Base-by-base conservation (phyloP, 768 basidiomycete genomes). In the Tricholoma sp. region DNA sequence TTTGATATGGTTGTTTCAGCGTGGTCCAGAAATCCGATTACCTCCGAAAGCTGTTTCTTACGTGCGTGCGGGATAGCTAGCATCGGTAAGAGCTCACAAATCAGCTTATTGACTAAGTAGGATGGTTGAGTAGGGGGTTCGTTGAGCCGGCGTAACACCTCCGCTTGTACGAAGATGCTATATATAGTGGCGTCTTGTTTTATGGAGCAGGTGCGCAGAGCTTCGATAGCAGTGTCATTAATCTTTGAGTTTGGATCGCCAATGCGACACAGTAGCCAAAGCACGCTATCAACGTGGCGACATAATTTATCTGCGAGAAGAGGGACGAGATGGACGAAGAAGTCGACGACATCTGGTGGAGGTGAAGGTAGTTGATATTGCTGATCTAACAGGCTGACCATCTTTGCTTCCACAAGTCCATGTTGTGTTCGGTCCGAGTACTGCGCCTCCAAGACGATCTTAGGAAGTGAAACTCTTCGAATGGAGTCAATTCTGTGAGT, bases 351-450 rank as follows among this genome's bases (percentile, higher is more conserved):
- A 34, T 63, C 62, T 3, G 32, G 15, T 17, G 62, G 61, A 6
- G 62, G 62, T 18, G 58, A 59, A 24, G 55, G 45, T 13, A 47
- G 20, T 42, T 63, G 58, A 50, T 59, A 63, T 18, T 56, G 42
- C 17, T 53, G 54, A 42, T 63, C 61, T 32, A 63, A 36, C 13
- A 61, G 53, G 15, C 53, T 36, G 1, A 63, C 11, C 18, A 56
- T 63, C 20, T 59, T 50, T 42, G 47, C 61, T 50, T 61, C 58
- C n/a, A 59, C 57, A 18, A 63, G 52, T 29, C 62, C 62, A 55
- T 63, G 58, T 39, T 45, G 55, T 33, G 50, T 58, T 59, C 62
- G 55, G 45, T 61, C 61, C 24, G 57, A 55, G 36, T 55, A 48
- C 32, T 55, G 58, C 17, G 55, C 58, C 53, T 62, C 58, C 10